These are phyloP conservation scores for Stachybotrys echinatus DNA, from an alignment of 2,329 filamentous ascomycete species.

Conservation along the genomic window DNA sequence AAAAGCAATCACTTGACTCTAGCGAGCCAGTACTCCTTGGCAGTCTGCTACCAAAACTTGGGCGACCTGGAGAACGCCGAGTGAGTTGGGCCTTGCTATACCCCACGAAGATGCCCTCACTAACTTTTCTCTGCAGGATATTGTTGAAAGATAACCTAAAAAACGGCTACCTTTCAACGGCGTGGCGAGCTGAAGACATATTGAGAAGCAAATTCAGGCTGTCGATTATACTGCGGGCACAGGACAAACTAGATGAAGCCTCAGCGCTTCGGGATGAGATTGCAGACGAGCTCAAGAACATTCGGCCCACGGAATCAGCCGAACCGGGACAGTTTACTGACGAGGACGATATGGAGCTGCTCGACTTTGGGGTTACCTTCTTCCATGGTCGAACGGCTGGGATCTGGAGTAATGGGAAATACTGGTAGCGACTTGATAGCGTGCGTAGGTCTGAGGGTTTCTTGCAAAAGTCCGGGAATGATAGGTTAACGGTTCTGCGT, in stretches of 20 bases:
- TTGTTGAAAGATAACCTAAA: neutral
- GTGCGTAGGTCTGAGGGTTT: too few species aligned
- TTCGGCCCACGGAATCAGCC: neutral
- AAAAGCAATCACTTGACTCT: neutral
- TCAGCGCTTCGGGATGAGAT: neutral
- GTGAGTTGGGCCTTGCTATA: neutral
- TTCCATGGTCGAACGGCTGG: neutral
- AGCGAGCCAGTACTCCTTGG: neutral
- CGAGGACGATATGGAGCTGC: neutral
- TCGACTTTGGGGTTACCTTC: neutral
- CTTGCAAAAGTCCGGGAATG: too few species aligned
- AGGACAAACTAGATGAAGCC: neutral
- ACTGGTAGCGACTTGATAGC: neutral
- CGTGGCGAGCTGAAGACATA: neutral
- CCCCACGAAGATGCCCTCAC: neutral
- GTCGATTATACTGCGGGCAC: neutral
- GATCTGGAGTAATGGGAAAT: neutral
- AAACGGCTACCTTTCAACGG: neutral
- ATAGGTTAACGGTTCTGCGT: too few species aligned
- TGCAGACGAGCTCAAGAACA: neutral
- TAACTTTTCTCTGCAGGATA: neutral
- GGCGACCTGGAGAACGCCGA: neutral
- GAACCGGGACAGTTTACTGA: neutral
- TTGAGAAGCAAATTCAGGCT: neutral
- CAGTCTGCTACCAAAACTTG: neutral